These are phyloP conservation scores for Colletotrichum lini DNA, from an alignment of 2,329 filamentous ascomycete species.

Conservation along the genomic window DNA sequence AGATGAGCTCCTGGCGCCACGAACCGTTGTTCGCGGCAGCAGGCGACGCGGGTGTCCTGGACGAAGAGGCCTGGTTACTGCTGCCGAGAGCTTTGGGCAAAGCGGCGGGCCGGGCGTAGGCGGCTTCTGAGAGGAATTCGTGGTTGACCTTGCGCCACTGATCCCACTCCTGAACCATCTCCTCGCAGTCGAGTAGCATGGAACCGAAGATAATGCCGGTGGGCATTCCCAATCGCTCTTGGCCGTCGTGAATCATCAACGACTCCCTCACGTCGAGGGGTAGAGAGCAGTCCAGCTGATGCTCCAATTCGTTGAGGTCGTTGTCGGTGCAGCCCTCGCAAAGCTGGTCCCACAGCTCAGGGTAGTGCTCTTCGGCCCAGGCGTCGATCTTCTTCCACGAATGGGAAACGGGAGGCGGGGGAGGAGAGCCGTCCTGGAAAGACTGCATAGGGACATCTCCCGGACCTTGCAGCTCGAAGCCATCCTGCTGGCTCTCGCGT, in stretches of 20 bases:
- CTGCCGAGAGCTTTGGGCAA: conserved; percentile 82
- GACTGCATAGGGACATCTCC: conserved; percentile 97
- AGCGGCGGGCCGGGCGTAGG: conserved; percentile 70
- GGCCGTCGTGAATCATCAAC: conserved; percentile 92
- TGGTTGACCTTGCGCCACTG: conserved; percentile 96
- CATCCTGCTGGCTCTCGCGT: conserved; percentile 73
- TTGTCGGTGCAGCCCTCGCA: conserved; percentile 93
- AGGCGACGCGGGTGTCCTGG: conserved; percentile 66
- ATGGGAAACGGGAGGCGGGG: conserved; percentile 87
- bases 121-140: conserved; percentile 80
- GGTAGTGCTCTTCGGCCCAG: conserved; percentile 96
- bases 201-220: conserved; percentile 93
- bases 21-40: conserved; percentile 69
- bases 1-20: conserved; percentile 89
- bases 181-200: conserved; percentile 98
- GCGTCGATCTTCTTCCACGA: conserved; percentile 95
- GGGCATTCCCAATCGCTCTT: conserved; percentile 91
- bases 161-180: conserved; percentile 97
- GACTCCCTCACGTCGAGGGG: conserved; percentile 96
- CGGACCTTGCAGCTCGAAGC: conserved; percentile 78
- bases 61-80: conserved; percentile 77
- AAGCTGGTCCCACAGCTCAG: conserved; percentile 93
- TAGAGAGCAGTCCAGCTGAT: conserved; percentile 93
- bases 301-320: conserved; percentile 96
- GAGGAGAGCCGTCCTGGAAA: conserved; percentile 92